Evolutionary conservation across 345 rosid species (phyloP).

Genomic region (Pugionium dolabratum): DNA sequence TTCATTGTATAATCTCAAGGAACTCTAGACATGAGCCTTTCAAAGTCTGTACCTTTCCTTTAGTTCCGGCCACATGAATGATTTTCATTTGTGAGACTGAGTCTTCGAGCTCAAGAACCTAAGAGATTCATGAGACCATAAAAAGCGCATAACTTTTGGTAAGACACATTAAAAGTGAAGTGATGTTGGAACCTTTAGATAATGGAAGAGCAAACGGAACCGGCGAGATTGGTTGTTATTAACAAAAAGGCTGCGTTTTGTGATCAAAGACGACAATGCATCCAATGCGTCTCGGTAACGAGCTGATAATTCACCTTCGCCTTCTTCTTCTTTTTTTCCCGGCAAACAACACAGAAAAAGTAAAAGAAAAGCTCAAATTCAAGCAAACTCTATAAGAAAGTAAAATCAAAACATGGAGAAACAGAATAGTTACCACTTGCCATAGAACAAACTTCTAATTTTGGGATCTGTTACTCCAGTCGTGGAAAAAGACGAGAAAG

Average conservation of each 20-base stretch:
- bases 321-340: slow-evolving; percentile 16
- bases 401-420: neutral
- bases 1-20: neutral
- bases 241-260: slow-evolving; percentile 72
- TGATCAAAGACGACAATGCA: slow-evolving; percentile 79
- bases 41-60: slow-evolving; percentile 70
- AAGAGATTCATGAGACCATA: slow-evolving; percentile 23
- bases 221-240: slow-evolving; percentile 62
- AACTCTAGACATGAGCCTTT: slow-evolving; percentile 1
- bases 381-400: neutral
- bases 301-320: slow-evolving; percentile 41
- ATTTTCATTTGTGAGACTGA: slow-evolving; percentile 71
- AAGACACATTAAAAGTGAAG: neutral
- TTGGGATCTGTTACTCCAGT: slow-evolving; percentile 8
- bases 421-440: slow-evolving; percentile 11
- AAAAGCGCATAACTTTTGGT: slow-evolving; percentile 3
- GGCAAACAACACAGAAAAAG: slow-evolving; percentile 18
- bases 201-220: slow-evolving; percentile 70
- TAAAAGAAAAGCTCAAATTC: neutral
- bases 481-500: neutral
- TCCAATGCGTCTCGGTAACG: slow-evolving; percentile 69
- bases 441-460: slow-evolving; percentile 20
- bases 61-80: slow-evolving; percentile 95
- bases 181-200: slow-evolving; percentile 55
- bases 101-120: slow-evolving; percentile 82